These are phyloP conservation scores for Fusarium sp. DNA, from an alignment of 2,329 filamentous ascomycete genomes.

Conservation along the genomic window DNA sequence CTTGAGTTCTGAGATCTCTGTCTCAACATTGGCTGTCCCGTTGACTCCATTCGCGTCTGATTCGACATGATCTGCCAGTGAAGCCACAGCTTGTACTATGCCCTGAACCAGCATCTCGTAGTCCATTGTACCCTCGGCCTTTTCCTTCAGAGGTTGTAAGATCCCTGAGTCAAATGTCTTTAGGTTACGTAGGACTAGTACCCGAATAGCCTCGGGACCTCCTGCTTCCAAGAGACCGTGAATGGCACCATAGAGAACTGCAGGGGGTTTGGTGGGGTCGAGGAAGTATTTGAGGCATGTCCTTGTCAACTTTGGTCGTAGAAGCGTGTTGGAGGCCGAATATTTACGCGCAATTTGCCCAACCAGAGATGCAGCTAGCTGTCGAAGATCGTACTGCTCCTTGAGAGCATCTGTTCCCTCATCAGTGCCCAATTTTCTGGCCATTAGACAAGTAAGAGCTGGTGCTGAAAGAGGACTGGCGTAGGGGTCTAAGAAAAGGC, in stretches of 20 bases:
- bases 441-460: conserved; percentile 89
- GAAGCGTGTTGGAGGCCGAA: conserved; percentile 80
- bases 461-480: conserved; percentile 80
- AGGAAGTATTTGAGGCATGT: conserved; percentile 94
- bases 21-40: conserved; percentile 50
- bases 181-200: conserved; percentile 68
- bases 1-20: conserved; percentile 60
- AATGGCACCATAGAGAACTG: conserved; percentile 90
- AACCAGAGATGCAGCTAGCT: conserved; percentile 85
- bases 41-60: conserved; percentile 57
- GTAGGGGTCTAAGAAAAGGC: conserved; percentile 77
- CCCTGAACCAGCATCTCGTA: conserved; percentile 68
- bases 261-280: conserved; percentile 83
- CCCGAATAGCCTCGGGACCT: conserved; percentile 69
- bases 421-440: conserved; percentile 77
- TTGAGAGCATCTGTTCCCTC: conserved; percentile 64
- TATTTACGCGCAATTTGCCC: conserved; percentile 85
- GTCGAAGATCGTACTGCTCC: conserved; percentile 83
- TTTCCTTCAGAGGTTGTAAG: conserved; percentile 65
- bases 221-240: conserved; percentile 83
- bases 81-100: conserved; percentile 66
- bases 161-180: conserved; percentile 66
- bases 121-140: conserved; percentile 63
- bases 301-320: conserved; percentile 90
- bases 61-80: conserved; percentile 54